phyloP scores from a whole-genome alignment of 805 yeast genomes.

The Wickerhamiella kazuoi region DNA sequence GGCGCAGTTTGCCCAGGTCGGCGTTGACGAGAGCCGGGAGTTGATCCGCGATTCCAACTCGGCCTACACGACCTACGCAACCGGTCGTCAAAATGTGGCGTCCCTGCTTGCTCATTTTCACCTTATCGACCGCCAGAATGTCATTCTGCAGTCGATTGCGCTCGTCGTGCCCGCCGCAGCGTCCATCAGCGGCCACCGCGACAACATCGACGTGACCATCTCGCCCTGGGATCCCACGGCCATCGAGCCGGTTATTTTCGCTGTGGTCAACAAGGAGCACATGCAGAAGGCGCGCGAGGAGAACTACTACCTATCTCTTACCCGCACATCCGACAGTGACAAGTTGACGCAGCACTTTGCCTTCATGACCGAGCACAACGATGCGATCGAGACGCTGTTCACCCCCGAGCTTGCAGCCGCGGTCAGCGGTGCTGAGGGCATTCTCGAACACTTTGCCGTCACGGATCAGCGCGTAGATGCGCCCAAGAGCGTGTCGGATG shows the following conservation, averaged over 20 bases:
- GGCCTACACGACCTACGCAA: conserved; percentile 52
- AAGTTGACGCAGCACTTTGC: conserved; percentile 54
- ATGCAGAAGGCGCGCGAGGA: conserved; percentile 63
- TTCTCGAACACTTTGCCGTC: conserved; percentile 52
- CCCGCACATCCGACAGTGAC: conserved; percentile 61
- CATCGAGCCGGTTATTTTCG: conserved; percentile 59
- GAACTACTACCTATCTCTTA: conserved; percentile 67
- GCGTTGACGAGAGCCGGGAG: conserved; percentile 24
- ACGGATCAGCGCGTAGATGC: conserved; percentile 70
- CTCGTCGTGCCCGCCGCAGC: conserved; percentile 38
- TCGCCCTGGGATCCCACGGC: conserved; percentile 29
- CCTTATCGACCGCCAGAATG: conserved; percentile 65
- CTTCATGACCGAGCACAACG: conserved; percentile 77
- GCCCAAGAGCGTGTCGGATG: conserved; percentile 34
- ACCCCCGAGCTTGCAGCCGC: conserved; percentile 31
- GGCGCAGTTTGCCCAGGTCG: conserved; percentile 64
- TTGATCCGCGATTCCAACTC: conserved; percentile 47
- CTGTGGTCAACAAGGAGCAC: conserved; percentile 65
- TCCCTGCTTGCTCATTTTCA: conserved; percentile 42
- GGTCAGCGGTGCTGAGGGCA: conserved; percentile 26
- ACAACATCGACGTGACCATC: conserved; percentile 45
- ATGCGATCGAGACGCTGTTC: conserved; percentile 50
- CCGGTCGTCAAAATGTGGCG: conserved; percentile 71
- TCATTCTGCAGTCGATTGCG: conserved; percentile 52
- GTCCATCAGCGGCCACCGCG: conserved; percentile 28